Base-by-base conservation (phyloP, 441 rosid genomes). In the Euphorbia schlechtendalii region DNA sequence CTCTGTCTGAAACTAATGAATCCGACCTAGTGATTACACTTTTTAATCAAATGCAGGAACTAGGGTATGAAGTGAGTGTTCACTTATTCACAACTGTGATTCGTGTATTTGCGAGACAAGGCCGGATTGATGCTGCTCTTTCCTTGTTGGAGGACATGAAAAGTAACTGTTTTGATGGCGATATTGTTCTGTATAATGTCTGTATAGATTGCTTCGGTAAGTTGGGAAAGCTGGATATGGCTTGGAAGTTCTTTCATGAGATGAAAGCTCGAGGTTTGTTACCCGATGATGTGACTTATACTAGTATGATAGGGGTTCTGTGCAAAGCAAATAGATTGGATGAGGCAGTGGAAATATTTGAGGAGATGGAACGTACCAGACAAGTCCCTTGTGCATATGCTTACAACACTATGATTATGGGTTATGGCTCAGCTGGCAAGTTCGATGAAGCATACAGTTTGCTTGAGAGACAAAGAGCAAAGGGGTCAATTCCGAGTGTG, bases 211-310 rank as follows among this genome's bases (percentile, higher is more conserved):
- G 89, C 74, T 94, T 94, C 20, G 99, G 97, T 69, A 87, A 88
- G 87, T 90, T 69, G 49, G 96, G 97, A 9, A 93, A 86, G 36
- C 86, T 87, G 56, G 96, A 94, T 71, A 84, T 90, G 90, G 97
- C 96, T 22, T 90, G 97, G 98, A 90, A 90, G 56, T 89, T 90
- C 81, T 94, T 90, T 77, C 93, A 87, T 71, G 99, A 93, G 83
- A 84, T 89, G 77, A 86, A 84, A 77, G 78, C 78, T 15, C 80
- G 68, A 60, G 92, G 90, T 56, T 48, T 94, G 66, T 63, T 76
- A 65, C 96, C 96, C 43, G 97, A 93, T 74, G 92, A 90, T 48
- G 92, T 94, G 59, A 94, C 97, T 41, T 90, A 81, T 61, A 90
- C 96, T 9, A 94, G 90, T 82, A 86, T 90, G 96, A 87, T 94